A percentile compares a stretch with the other conserved stretches of the same genome.
Evolutionary conservation across 176 grass and related monocot species (phyloP).

Genomic region (Bothriochloa decipiens): DNA sequence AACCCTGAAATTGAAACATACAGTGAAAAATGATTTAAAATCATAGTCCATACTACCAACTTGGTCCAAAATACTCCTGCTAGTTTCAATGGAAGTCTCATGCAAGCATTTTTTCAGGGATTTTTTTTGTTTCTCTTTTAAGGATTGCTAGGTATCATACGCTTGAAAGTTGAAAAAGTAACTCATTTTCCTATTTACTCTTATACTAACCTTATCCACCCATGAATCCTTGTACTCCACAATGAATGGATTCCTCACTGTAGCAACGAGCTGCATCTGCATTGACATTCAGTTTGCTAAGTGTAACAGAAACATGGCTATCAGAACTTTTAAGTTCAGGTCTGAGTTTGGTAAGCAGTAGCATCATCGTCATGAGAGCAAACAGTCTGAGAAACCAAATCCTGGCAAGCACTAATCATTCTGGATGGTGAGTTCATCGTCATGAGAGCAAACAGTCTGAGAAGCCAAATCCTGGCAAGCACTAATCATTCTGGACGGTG

Average conservation of each 20-base stretch:
- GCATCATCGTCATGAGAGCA: neutral
- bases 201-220: constrained; percentile 84
- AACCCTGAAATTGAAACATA: constrained; percentile 68
- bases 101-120: neutral
- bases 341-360: constrained; percentile 21
- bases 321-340: constrained; percentile 28
- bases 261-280: constrained; percentile 97
- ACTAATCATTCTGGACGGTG: constrained; percentile 39
- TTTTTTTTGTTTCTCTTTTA: neutral
- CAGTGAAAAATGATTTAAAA: constrained; percentile 18
- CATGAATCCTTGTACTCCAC: constrained; percentile 98
- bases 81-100: neutral
- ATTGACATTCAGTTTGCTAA: constrained; percentile 27
- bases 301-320: constrained; percentile 18
- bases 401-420: no score
- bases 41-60: neutral
- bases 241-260: constrained; percentile 93
- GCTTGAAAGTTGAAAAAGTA: neutral
- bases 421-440: no score
- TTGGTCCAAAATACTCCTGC: neutral
- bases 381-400: no score
- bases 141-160: neutral
- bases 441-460: neutral
- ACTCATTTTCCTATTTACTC: neutral
- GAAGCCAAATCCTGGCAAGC: constrained; percentile 31